A percentile compares a stretch with the other conserved stretches of the same genome.
These are phyloP conservation scores for Glebionis coronaria DNA, from an alignment of 129 eudicot genomes.

Conservation along the genomic window DNA sequence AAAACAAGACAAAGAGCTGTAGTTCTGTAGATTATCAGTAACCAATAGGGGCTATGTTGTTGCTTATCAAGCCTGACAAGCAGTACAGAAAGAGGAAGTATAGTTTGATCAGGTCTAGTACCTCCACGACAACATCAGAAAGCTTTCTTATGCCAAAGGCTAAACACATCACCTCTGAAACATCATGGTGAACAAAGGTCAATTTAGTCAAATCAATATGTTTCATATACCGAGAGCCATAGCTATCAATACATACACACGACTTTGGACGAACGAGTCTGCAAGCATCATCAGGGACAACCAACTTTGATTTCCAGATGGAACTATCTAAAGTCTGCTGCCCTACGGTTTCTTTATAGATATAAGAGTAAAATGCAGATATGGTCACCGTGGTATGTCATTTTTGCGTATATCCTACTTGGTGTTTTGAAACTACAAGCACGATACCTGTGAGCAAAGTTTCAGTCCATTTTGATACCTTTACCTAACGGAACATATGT, in stretches of 20 bases:
- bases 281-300: constrained; percentile 22
- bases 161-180: constrained; percentile 10
- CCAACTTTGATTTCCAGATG: not conserved
- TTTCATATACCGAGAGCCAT: constrained; percentile 9
- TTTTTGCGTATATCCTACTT: no score
- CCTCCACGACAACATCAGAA: constrained; percentile 24
- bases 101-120: not conserved
- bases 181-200: constrained; percentile 17
- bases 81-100: not conserved
- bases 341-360: constrained; percentile 47
- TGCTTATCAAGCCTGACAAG: not conserved
- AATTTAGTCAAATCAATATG: constrained; percentile 1
- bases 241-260: constrained; percentile 3
- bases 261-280: constrained; percentile 13
- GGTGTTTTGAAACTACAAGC: no score
- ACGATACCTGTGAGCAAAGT: no score
- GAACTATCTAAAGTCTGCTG: not conserved
- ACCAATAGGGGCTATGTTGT: not conserved
- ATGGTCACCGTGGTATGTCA: no score
- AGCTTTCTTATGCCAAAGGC: constrained; percentile 21
- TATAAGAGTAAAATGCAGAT: no score
- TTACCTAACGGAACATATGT: no score
- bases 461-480: no score
- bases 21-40: not conserved
- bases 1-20: not conserved